Percentiles rank a stretch among this genome's conserved stretches.
Evolutionary conservation across 148 eudicot genomes (phyloP).

Genomic region (Silene latifolia): DNA sequence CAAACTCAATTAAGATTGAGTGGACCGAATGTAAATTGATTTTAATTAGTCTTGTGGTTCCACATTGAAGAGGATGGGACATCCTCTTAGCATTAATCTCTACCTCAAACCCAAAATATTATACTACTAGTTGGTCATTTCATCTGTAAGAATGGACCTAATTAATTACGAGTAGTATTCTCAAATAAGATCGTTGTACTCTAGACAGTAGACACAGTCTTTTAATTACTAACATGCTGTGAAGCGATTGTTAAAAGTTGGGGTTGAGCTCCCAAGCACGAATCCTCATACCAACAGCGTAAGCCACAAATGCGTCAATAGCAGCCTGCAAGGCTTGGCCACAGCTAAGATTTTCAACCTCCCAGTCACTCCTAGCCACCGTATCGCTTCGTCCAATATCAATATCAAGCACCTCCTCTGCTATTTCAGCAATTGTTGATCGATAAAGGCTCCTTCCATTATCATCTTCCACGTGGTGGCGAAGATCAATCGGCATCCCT

Average conservation of each 20-base stretch:
- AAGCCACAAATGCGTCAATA: slow-evolving; percentile 23
- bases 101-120: no score
- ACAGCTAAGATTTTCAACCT: slow-evolving; percentile 1
- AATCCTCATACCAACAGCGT: neutral
- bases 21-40: no score
- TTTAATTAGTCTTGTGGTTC: no score
- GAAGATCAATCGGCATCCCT: slow-evolving; percentile 12
- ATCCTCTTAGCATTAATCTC: no score
- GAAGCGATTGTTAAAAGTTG: neutral
- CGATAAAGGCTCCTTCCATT: neutral
- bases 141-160: no score
- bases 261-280: slow-evolving; percentile 2
- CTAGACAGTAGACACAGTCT: no score
- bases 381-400: neutral
- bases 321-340: slow-evolving; percentile 21
- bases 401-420: neutral
- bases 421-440: neutral
- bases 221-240: no score
- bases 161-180: no score
- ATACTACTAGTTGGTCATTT: no score
- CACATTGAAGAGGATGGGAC: no score
- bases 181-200: no score
- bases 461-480: neutral
- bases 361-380: slow-evolving; percentile 21
- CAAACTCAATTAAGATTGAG: no score